Evolutionary conservation across 78 protist genomes (phyloP).

Genomic region (slime mould (Dictyostelium discoideum)): DNA sequence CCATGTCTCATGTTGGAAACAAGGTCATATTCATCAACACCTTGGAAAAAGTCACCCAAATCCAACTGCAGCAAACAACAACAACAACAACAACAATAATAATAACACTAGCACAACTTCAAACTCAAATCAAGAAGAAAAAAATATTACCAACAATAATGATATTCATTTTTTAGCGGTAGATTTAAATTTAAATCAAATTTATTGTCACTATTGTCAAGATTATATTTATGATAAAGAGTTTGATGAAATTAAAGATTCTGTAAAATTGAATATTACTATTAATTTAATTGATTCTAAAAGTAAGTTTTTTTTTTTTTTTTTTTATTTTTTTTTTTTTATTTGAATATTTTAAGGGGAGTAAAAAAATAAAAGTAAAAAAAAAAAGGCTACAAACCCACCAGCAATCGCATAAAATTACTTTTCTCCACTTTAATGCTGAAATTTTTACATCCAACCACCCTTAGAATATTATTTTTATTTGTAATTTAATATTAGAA

Average conservation of each 20-base stretch:
- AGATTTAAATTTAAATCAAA: constrained; percentile 20
- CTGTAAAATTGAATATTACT: neutral
- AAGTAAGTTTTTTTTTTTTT: neutral
- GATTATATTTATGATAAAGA: constrained; percentile 78
- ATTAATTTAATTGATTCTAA: constrained; percentile 1
- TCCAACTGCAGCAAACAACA: neutral
- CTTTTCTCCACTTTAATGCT: too few relatives aligned
- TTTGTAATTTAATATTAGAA: too few relatives aligned
- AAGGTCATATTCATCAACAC: constrained; percentile 22
- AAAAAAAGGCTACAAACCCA: too few relatives aligned
- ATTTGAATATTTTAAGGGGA: too few relatives aligned
- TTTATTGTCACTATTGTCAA: constrained; percentile 59
- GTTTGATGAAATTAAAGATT: constrained; percentile 22
- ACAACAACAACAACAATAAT: neutral
- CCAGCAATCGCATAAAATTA: too few relatives aligned
- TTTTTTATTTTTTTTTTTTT: neutral
- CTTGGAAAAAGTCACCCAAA: neutral
- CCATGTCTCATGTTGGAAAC: constrained; percentile 27
- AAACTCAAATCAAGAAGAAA: neutral
- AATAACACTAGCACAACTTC: neutral
- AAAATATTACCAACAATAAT: neutral
- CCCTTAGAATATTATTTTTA: too few relatives aligned
- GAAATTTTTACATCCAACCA: too few relatives aligned
- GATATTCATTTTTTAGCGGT: constrained; percentile 32
- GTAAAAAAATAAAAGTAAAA: too few relatives aligned